Percentiles rank a stretch among this genome's conserved stretches.
Evolutionary conservation across 2,329 filamentous ascomycete species (phyloP).

Genomic region (Clonostachys sp.): DNA sequence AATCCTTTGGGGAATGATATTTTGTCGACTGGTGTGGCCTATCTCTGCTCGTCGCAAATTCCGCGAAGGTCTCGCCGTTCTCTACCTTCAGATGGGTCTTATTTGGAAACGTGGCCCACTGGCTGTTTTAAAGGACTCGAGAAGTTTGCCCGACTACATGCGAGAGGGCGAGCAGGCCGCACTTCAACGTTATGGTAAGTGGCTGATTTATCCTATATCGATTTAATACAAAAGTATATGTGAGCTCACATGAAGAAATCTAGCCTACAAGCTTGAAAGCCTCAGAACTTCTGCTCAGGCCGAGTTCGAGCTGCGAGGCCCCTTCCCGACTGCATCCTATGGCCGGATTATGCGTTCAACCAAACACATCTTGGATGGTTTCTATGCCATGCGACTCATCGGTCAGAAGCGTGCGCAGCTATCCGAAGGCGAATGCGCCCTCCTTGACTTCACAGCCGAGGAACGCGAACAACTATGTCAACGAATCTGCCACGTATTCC

Average conservation of each 20-base stretch:
- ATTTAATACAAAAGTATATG: too few relatives aligned
- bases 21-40: conserved; percentile 89
- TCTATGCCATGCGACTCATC: conserved; percentile 94
- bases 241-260: conserved; percentile 3
- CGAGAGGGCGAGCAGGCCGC: conserved; percentile 82
- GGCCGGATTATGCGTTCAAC: conserved; percentile 74
- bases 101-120: conserved; percentile 95
- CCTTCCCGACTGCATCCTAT: conserved; percentile 74
- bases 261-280: conserved; percentile 66
- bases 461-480: conserved; percentile 80
- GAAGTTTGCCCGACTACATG: conserved; percentile 66
- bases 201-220: neutral
- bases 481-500: conserved; percentile 82
- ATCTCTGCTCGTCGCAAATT: conserved; percentile 86
- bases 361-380: conserved; percentile 81
- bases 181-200: conserved; percentile 68
- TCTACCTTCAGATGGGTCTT: conserved; percentile 91
- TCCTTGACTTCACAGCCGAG: conserved; percentile 72
- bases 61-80: conserved; percentile 80
- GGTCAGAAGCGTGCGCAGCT: conserved; percentile 75
- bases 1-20: conserved; percentile 86
- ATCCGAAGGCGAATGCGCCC: conserved; percentile 74
- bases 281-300: conserved; percentile 69
- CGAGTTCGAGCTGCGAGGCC: conserved; percentile 84
- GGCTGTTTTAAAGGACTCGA: conserved; percentile 61